Evolutionary conservation across 495 filamentous ascomycete species (phyloP).

Genomic region (Podospora anserina): DNA sequence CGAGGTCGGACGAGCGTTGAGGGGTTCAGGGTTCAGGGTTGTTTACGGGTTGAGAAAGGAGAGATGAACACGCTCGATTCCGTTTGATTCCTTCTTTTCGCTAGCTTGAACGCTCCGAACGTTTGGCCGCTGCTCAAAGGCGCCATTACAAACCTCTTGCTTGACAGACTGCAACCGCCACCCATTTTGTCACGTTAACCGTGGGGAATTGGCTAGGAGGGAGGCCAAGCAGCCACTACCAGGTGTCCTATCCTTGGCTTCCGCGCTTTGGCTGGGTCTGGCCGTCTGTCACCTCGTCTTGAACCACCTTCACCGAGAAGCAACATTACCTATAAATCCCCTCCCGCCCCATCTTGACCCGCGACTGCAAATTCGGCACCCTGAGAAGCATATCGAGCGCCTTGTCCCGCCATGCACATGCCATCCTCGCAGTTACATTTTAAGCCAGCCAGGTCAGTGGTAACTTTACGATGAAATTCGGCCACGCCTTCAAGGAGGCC

Average conservation of each 20-base stretch:
- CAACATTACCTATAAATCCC: not conserved
- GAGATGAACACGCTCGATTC: not conserved
- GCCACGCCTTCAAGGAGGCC: constrained; percentile 60
- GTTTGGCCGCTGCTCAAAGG: not conserved
- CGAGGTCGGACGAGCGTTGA: not conserved
- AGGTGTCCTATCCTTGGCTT: not conserved
- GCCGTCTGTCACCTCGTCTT: not conserved
- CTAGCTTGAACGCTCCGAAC: not conserved
- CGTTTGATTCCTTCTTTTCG: not conserved
- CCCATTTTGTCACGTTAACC: constrained; percentile 2
- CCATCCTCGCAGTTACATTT: constrained; percentile 9
- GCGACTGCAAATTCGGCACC: not conserved
- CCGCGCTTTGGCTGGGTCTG: not conserved
- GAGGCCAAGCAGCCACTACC: constrained; percentile 2
- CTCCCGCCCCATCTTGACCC: not conserved
- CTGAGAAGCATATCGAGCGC: not conserved
- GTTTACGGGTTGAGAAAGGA: not conserved
- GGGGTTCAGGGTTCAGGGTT: not conserved
- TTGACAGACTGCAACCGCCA: not conserved
- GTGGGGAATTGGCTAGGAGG: not conserved
- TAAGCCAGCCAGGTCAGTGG: constrained; percentile 22
- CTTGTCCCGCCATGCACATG: constrained; percentile 30
- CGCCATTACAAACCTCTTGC: not conserved
- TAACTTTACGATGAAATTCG: constrained; percentile 64
- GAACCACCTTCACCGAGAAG: not conserved